Evolutionary conservation across 257 asterid genomes (phyloP).

Genomic region (Parsonsia alboflavescens): DNA sequence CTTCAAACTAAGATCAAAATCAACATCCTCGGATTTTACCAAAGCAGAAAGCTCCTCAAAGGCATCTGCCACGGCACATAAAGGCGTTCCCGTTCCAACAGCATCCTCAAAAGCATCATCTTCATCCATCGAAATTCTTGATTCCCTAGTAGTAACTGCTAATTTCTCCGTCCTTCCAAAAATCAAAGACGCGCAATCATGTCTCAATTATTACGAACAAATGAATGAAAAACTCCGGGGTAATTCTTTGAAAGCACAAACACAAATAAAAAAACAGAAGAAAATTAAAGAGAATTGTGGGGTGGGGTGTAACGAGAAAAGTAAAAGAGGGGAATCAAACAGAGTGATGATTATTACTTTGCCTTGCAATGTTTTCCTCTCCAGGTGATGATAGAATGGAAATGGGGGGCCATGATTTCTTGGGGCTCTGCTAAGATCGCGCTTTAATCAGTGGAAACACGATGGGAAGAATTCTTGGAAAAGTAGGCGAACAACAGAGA

Average conservation of each 20-base stretch:
- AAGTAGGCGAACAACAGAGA: not conserved
- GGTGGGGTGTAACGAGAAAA: not conserved
- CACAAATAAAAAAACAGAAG: not conserved
- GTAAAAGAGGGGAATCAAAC: not conserved
- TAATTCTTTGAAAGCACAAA: not conserved
- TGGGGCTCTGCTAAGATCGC: conserved; percentile 27
- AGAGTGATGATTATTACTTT: conserved; percentile 33
- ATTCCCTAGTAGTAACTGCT: conserved; percentile 9
- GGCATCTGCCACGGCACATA: conserved; percentile 79
- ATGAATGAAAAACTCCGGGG: not conserved
- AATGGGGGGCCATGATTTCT: conserved; percentile 49
- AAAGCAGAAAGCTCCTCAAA: conserved; percentile 70
- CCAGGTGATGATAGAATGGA: conserved; percentile 43
- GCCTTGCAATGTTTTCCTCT: conserved; percentile 23
- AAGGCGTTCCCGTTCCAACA: conserved; percentile 41
- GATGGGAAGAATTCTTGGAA: not conserved
- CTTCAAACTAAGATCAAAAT: conserved; percentile 63
- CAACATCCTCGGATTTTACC: conserved; percentile 37
- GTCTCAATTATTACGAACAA: not conserved
- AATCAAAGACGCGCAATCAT: conserved; percentile 24
- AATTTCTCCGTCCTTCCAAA: conserved; percentile 31
- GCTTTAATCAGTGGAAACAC: conserved; percentile 19
- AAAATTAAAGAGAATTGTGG: not conserved
- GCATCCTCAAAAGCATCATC: conserved; percentile 48
- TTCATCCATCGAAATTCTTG: conserved; percentile 30